Evolutionary conservation across 1,139 yeast species (phyloP), one percentile per base, ranked within the genome.

Genomic region (Scheffersomyces titani): DNA sequence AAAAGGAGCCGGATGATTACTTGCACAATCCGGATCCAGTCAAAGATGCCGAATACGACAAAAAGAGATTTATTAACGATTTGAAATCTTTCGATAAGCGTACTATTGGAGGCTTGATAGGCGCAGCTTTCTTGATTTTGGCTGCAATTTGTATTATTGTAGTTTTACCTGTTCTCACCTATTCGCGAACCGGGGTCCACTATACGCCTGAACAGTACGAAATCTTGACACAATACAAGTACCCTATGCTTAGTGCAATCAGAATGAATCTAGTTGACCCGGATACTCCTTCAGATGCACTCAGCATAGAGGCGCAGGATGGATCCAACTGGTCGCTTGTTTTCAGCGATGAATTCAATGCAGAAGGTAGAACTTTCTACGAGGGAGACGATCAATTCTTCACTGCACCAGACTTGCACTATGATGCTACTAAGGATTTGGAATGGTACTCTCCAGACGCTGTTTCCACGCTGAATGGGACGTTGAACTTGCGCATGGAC

Each of bases 381-480:
- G 70, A 69, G 1, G 74, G 73, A 30, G 75, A 71, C 55, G 75
- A 71, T 61, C 75, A 71, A 57, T 71, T 71, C 54, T 71, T 69
- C 60, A 62, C 66, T 30, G 74, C 71, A 3, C 69, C 68, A 4
- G 73, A 71, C 54, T 52, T 71, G 45, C 69, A 71, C 55, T 71
- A 71, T 54, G 73, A 60, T 55, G 74, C 75, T 51, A 71, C 75
- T 48, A 62, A 69, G 53, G 75, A 71, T 56, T 68, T 71, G 64
- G 75, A 71, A 56, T 71, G 75, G 75, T 71, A 71, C 57, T 73
- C 69, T 51, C 75, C 75, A 4, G 75, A 71, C 49, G 75, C 75
- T 0, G 70, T 62, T 36, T 61, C 68, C 50, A 71, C 75, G 5
- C 62, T 61, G 7, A 67, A 70, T 52, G 75, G 75, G 19, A 68